Evolutionary conservation across 2,329 filamentous ascomycete species (phyloP).

Genomic region (Fusarium duplospermum): DNA sequence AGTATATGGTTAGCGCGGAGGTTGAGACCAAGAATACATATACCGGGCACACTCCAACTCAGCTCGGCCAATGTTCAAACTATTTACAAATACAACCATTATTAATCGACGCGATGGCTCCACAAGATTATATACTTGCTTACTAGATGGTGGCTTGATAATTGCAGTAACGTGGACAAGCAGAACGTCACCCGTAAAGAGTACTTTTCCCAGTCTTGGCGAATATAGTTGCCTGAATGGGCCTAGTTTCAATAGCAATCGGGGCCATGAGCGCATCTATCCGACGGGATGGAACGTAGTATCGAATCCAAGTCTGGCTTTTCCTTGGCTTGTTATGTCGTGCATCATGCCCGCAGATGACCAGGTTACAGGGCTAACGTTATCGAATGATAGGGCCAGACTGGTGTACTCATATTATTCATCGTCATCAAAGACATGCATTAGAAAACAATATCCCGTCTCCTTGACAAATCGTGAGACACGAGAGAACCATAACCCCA

Average conservation of each 20-base stretch:
- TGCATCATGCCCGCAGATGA: no score
- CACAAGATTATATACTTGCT: neutral
- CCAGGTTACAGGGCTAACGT: neutral
- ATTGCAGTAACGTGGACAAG: neutral
- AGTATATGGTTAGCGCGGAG: no score
- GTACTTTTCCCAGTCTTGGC: neutral
- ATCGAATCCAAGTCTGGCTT: neutral
- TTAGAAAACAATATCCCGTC: conserved; percentile 6
- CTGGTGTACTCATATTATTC: neutral
- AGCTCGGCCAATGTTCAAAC: neutral
- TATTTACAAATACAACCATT: neutral
- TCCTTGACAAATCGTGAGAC: neutral
- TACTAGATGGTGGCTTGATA: neutral
- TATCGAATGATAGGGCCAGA: neutral
- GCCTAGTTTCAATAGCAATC: neutral
- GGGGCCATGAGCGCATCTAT: neutral
- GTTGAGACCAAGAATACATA: neutral
- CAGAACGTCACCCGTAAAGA: neutral
- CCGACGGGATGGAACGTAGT: neutral
- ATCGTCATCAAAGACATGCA: neutral
- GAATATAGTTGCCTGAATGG: neutral
- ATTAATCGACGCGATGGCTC: neutral
- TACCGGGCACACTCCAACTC: neutral
- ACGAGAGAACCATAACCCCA: neutral
- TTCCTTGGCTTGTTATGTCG: neutral